These are phyloP conservation scores for Ceratocystis harringtonii DNA, from an alignment of 2,329 filamentous ascomycete genomes.

Conservation along the genomic window DNA sequence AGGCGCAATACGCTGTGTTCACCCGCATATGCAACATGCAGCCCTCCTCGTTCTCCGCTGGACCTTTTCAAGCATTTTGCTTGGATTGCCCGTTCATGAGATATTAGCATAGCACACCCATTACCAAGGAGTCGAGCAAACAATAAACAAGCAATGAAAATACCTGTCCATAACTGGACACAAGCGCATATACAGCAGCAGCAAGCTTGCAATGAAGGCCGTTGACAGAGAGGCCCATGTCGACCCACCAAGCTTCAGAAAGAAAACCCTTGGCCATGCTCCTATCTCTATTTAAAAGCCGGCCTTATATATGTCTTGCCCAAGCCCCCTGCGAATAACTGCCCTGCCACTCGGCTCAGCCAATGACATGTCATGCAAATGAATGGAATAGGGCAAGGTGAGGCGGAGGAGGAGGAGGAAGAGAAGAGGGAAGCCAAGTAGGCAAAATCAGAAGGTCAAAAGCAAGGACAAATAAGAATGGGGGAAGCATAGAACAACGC, in stretches of 20 bases:
- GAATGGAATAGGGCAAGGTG: background rate
- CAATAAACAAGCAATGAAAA: too few species aligned
- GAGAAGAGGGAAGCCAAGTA: background rate
- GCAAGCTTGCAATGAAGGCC: too few species aligned
- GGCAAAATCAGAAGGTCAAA: background rate
- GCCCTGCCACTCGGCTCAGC: background rate
- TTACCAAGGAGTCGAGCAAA: too few species aligned
- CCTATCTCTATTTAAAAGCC: too few species aligned
- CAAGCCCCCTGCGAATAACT: background rate
- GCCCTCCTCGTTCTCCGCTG: background rate
- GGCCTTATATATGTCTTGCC: background rate
- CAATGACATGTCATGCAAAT: conserved; percentile 1
- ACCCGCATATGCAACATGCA: too few species aligned
- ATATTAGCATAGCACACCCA: too few species aligned
- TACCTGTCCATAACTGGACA: too few species aligned
- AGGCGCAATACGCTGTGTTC: background rate
- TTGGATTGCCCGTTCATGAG: too few species aligned
- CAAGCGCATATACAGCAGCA: too few species aligned
- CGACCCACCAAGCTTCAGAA: background rate
- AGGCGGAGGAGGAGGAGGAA: background rate
- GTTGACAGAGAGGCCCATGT: too few species aligned
- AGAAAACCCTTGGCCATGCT: background rate
- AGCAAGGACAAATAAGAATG: background rate
- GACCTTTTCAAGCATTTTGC: too few species aligned
- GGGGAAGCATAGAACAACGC: background rate